phyloP scores from a whole-genome alignment of 2,329 filamentous ascomycete genomes.

The Fusarium sp. region DNA sequence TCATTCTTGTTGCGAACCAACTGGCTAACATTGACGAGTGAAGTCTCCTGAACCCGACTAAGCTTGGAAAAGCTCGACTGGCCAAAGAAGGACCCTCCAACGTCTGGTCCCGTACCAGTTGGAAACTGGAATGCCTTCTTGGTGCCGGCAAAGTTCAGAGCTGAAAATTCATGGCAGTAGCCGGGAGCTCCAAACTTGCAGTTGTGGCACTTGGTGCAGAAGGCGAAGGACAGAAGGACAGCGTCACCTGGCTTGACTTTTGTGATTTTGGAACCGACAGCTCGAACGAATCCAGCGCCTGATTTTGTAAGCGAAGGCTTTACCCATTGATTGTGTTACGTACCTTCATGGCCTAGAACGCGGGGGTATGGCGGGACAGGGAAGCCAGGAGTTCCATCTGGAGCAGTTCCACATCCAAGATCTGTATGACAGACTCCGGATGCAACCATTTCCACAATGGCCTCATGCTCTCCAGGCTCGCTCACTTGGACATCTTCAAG shows the following conservation, averaged over 20 bases:
- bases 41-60: constrained; percentile 12
- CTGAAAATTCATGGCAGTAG: constrained; percentile 17
- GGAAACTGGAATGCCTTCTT: background rate
- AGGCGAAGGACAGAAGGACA: constrained; percentile 21
- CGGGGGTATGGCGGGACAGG: constrained; percentile 19
- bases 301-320: too few species aligned
- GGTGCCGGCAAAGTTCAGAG: constrained; percentile 11
- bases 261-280: constrained; percentile 1
- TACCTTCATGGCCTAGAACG: constrained; percentile 10
- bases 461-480: constrained; percentile 10
- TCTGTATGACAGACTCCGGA: constrained; percentile 24
- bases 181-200: constrained; percentile 17
- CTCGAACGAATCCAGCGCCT: background rate
- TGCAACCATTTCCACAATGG: constrained; percentile 18
- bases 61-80: constrained; percentile 17
- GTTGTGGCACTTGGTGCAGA: constrained; percentile 18
- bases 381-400: constrained; percentile 18
- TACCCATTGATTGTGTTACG: too few species aligned
- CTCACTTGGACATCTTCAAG: constrained; percentile 4
- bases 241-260: constrained; percentile 21
- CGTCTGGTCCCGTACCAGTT: background rate
- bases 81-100: constrained; percentile 19
- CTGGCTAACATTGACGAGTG: constrained; percentile 11
- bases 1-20: constrained; percentile 6
- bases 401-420: constrained; percentile 17